Evolutionary conservation across 139 green algal species (phyloP).

Genomic region (Coccomyxa sp.): DNA sequence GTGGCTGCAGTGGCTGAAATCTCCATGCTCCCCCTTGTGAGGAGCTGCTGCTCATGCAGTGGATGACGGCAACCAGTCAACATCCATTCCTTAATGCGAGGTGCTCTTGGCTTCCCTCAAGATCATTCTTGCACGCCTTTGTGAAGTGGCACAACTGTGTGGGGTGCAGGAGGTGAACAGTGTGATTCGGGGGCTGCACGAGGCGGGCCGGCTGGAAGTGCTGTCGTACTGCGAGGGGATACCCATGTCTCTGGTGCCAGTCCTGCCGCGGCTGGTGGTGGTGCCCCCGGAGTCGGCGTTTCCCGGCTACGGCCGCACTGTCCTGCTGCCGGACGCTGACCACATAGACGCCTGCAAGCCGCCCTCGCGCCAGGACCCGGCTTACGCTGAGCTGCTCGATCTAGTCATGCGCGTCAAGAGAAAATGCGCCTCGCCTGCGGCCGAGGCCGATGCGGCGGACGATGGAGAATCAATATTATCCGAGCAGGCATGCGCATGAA

Average conservation of each 20-base stretch:
- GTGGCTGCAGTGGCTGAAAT: too few species aligned
- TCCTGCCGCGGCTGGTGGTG: slow-evolving; percentile 56
- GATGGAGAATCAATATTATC: too few species aligned
- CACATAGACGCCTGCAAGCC: slow-evolving; percentile 80
- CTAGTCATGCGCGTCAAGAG: not conserved
- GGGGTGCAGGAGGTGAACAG: slow-evolving; percentile 48
- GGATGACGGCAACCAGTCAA: too few species aligned
- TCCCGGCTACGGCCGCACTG: slow-evolving; percentile 44
- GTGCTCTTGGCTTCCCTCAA: too few species aligned
- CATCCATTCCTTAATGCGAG: too few species aligned
- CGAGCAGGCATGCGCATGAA: too few species aligned
- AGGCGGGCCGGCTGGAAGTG: slow-evolving; percentile 31
- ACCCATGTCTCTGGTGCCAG: slow-evolving; percentile 38
- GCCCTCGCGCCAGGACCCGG: slow-evolving; percentile 12
- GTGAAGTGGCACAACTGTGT: too few species aligned
- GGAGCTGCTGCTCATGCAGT: too few species aligned
- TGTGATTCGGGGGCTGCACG: slow-evolving; percentile 36
- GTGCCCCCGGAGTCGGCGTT: slow-evolving; percentile 64
- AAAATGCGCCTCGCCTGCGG: too few species aligned
- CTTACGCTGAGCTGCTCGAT: slow-evolving; percentile 14
- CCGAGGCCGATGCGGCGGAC: not conserved
- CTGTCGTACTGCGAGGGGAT: slow-evolving; percentile 61
- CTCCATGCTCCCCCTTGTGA: too few species aligned
- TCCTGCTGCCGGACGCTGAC: slow-evolving; percentile 53
- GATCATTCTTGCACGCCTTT: too few species aligned